A percentile compares a stretch with the other conserved stretches of the same genome.
phyloP scores from a whole-genome alignment of 352 stramenopile species.

The Phytopythium delawarense region DNA sequence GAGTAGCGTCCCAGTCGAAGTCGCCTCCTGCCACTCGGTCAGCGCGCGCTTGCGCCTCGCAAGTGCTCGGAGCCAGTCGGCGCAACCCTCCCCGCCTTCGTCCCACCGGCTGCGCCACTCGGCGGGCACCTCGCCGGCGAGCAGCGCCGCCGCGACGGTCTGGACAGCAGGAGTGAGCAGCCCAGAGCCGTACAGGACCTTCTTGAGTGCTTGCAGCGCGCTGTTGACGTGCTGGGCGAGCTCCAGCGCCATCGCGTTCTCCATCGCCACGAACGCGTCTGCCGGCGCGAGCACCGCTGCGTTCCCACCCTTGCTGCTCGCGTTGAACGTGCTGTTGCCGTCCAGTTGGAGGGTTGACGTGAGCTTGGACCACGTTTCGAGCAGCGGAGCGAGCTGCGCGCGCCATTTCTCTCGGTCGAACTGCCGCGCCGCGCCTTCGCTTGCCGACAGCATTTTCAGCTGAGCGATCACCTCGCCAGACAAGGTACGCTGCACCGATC shows the following conservation, averaged over 20 bases:
- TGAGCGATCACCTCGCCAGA: constrained; percentile 83
- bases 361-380: constrained; percentile 89
- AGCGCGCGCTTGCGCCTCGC: constrained; percentile 82
- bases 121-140: constrained; percentile 62
- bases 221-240: constrained; percentile 69
- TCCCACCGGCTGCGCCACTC: constrained; percentile 87
- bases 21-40: constrained; percentile 75
- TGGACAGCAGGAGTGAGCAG: constrained; percentile 90
- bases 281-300: constrained; percentile 61
- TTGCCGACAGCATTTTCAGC: constrained; percentile 80
- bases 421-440: constrained; percentile 43
- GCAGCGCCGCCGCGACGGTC: constrained; percentile 62
- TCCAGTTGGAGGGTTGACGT: constrained; percentile 61
- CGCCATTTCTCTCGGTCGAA: constrained; percentile 93
- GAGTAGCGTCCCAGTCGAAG: constrained; percentile 59
- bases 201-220: constrained; percentile 73
- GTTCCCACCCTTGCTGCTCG: constrained; percentile 27
- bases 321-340: constrained; percentile 5
- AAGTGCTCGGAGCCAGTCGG: constrained; percentile 78
- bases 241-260: constrained; percentile 82
- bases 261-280: constrained; percentile 88
- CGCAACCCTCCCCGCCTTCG: constrained; percentile 66
- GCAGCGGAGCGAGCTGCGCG: constrained; percentile 80
- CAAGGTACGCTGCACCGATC: constrained; percentile 88
- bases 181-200: constrained; percentile 89